Percentiles rank a stretch among this genome's conserved stretches.
Evolutionary conservation across 495 filamentous ascomycete genomes (phyloP).

Genomic region (Lophium mytilinum): DNA sequence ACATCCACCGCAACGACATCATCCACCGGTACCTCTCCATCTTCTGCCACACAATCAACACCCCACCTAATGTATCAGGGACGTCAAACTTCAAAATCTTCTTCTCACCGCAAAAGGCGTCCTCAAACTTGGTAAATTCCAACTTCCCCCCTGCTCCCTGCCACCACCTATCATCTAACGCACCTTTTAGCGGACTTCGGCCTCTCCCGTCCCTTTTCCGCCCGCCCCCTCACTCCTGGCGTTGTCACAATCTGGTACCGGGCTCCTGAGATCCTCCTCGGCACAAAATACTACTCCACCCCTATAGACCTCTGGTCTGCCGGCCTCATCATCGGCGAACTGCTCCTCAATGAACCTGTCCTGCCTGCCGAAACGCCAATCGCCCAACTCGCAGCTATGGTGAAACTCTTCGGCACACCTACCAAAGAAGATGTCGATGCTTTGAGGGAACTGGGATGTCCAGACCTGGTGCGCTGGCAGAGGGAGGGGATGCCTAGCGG

Average conservation of each 20-base stretch:
- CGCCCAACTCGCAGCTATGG: constrained; percentile 38
- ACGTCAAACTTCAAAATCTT: constrained; percentile 43
- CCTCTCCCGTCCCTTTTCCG: constrained; percentile 38
- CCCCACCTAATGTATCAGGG: constrained; percentile 19
- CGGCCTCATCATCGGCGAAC: constrained; percentile 40
- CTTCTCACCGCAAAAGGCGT: constrained; percentile 39
- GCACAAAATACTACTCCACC: constrained; percentile 35
- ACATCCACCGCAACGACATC: constrained; percentile 40
- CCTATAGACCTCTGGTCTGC: constrained; percentile 41
- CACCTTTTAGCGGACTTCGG: constrained; percentile 38
- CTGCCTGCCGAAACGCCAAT: constrained; percentile 38
- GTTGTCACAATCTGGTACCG: constrained; percentile 40
- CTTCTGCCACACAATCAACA: background rate
- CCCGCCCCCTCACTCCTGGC: constrained; percentile 39
- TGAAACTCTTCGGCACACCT: constrained; percentile 38
- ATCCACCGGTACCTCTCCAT: constrained; percentile 36
- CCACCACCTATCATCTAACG: background rate
- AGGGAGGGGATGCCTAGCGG: constrained; percentile 22
- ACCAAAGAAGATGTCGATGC: constrained; percentile 31
- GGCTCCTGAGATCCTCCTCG: constrained; percentile 38
- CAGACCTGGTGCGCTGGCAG: constrained; percentile 30
- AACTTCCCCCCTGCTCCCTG: background rate
- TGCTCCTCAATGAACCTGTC: constrained; percentile 35
- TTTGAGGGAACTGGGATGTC: constrained; percentile 29
- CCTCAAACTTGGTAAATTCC: constrained; percentile 37